phyloP scores from a whole-genome alignment of 2,329 filamentous ascomycete genomes.

The Nannizzia gypsea region DNA sequence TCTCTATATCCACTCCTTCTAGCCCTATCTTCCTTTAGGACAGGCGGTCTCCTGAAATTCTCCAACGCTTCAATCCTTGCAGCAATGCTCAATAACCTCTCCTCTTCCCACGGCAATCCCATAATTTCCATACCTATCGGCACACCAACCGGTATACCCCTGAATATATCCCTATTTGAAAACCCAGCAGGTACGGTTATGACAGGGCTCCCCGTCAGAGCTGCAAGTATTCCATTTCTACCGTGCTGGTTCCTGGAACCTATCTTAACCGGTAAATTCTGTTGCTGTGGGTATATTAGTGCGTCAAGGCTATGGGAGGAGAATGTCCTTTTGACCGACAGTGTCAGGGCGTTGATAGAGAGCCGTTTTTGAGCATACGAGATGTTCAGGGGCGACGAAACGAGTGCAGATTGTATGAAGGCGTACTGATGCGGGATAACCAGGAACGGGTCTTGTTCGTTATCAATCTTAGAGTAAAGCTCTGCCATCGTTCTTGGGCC shows the following conservation, averaged over 20 bases:
- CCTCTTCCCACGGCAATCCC: conserved; percentile 45
- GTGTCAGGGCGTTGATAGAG: conserved; percentile 43
- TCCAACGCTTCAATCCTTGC: conserved; percentile 38
- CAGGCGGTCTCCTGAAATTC: conserved; percentile 30
- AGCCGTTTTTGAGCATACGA: conserved; percentile 39
- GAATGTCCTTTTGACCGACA: conserved; percentile 42
- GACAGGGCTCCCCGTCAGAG: conserved; percentile 43
- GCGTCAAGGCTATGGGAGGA: conserved; percentile 41
- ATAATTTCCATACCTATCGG: conserved; percentile 56
- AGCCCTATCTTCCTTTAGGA: not conserved
- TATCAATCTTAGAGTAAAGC: conserved; percentile 31
- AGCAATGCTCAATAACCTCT: conserved; percentile 43
- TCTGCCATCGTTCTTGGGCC: conserved; percentile 23
- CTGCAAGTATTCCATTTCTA: conserved; percentile 47
- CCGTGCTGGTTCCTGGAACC: conserved; percentile 47
- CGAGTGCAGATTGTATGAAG: conserved; percentile 41
- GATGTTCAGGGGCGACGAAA: conserved; percentile 41
- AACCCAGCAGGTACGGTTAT: conserved; percentile 30
- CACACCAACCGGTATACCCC: conserved; percentile 42
- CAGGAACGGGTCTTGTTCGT: conserved; percentile 39
- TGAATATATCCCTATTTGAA: conserved; percentile 2
- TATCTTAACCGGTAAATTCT: conserved; percentile 49
- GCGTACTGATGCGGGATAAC: conserved; percentile 49
- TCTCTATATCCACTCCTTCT: not conserved
- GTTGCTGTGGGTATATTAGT: conserved; percentile 53